Evolutionary conservation across 1,284 basidiomycete species (phyloP), one percentile per base, ranked within the genome.

Genomic region (Sutorius eximius): DNA sequence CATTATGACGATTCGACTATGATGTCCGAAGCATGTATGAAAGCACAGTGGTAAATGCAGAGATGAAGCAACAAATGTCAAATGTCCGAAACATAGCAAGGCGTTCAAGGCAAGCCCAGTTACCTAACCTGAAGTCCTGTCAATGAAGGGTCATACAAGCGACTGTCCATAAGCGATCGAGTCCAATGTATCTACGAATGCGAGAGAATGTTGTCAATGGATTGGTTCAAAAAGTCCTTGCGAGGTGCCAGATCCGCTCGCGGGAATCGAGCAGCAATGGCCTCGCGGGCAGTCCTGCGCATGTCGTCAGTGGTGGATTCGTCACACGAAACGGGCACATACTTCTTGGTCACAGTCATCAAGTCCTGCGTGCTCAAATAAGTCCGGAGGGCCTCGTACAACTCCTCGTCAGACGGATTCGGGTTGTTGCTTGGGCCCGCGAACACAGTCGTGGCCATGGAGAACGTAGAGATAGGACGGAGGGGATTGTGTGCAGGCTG

Each of bases 261-360:
- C 20, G 94, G 94, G 86, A 93, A 98, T 47, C 87, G 82, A 48
- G 84, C 80, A 68, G 85, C 84, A 42, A 97, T 87, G 9, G 91
- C 92, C 65, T 95, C 93, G 59, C 95, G 85, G 7, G 91, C 85
- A 64, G 90, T 90, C 76, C 92, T 93, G 59, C 41, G 58, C 0
- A 24, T 15, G 41, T 38, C 57, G 24, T 70, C 45, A 73, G 58
- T 22, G 24, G 51, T 0, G 8, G 5, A 4, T 15, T 16, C 27
- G 27, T 2, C 24, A 33, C 7, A 18, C 22, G 2, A 48, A 49
- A 38, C 30, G 8, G 30, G 6, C 16, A 9, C 90, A 71, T 66
- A 95, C 92, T 92, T 92, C 81, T 94, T 94, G 63, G 91, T 93
- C 38, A 97, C 92, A 42, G 86, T 87, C 93, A 97, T 96, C 64